Evolutionary conservation across 202 grass and related monocot genomes (phyloP).

Genomic region (Digitaria exilis): DNA sequence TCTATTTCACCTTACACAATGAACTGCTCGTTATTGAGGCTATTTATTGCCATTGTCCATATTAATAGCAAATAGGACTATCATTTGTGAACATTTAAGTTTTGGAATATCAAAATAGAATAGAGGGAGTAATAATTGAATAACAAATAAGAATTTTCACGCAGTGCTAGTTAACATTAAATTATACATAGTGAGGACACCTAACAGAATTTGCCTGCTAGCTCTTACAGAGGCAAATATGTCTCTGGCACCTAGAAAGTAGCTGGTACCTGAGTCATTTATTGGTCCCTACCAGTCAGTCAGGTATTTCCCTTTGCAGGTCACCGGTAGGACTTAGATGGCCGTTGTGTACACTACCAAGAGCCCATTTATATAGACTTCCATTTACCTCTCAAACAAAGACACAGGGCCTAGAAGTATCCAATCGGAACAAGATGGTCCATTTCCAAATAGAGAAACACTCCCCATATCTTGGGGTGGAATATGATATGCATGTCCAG

Average conservation of each 20-base stretch:
- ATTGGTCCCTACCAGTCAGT: not conserved
- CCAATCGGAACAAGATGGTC: not conserved
- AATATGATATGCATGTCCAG: not conserved
- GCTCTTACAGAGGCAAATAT: not conserved
- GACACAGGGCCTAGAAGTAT: not conserved
- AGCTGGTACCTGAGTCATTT: not conserved
- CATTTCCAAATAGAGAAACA: not conserved
- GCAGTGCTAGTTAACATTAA: too few species aligned
- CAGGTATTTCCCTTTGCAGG: not conserved
- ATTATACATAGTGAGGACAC: not conserved
- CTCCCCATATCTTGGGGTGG: not conserved
- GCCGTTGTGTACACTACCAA: not conserved
- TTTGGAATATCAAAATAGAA: too few species aligned
- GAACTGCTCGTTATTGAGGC: too few species aligned
- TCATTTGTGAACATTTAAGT: too few species aligned
- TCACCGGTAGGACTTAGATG: not conserved
- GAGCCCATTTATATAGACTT: constrained; percentile 6
- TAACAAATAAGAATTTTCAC: constrained; percentile 28
- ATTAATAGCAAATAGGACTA: too few species aligned
- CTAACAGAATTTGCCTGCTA: not conserved
- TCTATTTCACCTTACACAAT: too few species aligned
- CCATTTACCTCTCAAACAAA: not conserved
- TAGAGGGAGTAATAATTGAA: not conserved
- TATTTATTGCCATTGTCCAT: too few species aligned
- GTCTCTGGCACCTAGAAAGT: not conserved